Evolutionary conservation across 129 eudicot genomes (phyloP).

Genomic region (Flaveria robusta): DNA sequence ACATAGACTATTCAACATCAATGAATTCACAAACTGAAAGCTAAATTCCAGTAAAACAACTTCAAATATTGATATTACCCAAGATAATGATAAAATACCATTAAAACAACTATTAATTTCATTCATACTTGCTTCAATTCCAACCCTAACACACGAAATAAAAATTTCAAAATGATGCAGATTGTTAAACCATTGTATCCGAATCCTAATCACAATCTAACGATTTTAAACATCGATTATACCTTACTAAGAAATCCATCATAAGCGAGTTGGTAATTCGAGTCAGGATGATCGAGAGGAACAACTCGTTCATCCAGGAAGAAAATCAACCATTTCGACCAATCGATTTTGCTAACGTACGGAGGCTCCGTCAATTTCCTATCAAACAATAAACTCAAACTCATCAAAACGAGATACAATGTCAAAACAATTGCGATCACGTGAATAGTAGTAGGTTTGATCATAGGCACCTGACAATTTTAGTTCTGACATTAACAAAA

Average conservation of each 20-base stretch:
- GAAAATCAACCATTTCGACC: conserved; percentile 75
- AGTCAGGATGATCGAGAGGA: conserved; percentile 63
- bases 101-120: too few species aligned
- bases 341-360: conserved; percentile 44
- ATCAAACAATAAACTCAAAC: neutral
- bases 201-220: neutral
- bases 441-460: neutral
- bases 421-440: neutral
- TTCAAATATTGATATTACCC: too few species aligned
- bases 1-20: neutral
- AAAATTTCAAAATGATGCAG: too few species aligned
- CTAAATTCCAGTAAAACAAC: neutral
- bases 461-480: too few species aligned
- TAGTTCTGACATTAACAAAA: too few species aligned
- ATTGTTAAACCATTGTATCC: neutral
- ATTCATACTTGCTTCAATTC: neutral
- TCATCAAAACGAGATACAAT: neutral
- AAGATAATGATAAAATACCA: too few species aligned
- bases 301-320: conserved; percentile 80
- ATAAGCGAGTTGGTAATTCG: conserved; percentile 67
- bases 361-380: conserved; percentile 62
- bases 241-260: conserved; percentile 81
- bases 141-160: neutral
- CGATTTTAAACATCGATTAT: neutral
- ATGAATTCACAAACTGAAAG: neutral